A percentile compares a stretch with the other conserved stretches of the same genome.
Conservation (phyloP, 192 early-diverging fungal genomes). For the Pilaira anomala region DNA sequence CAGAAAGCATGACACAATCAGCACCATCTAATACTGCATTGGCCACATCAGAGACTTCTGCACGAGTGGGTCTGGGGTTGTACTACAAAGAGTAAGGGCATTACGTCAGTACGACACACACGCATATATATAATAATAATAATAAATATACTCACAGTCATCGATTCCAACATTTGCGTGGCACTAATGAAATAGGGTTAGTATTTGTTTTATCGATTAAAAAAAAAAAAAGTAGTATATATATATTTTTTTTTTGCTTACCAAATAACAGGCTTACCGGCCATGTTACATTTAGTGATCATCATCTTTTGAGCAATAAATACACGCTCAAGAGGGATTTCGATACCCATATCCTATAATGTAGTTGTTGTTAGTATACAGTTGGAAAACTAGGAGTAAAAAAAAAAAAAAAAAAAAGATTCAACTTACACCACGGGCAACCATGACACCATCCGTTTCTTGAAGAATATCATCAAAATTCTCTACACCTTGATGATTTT, state of each 20-base stretch:
- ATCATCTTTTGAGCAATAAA: slow-evolving; percentile 98
- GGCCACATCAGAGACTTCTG: slow-evolving; percentile 97
- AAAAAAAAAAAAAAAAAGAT: too few species aligned
- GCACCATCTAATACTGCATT: slow-evolving; percentile 97
- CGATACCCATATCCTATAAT: slow-evolving; percentile 83
- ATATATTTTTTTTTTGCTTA: slow-evolving; percentile 22
- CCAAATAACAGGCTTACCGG: slow-evolving; percentile 94
- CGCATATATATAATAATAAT: slow-evolving; percentile 10
- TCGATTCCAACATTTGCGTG: slow-evolving; percentile 98
- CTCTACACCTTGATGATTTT: slow-evolving; percentile 94
- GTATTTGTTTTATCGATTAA: background rate
- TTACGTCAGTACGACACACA: background rate
- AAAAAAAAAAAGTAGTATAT: background rate
- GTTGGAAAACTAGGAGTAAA: background rate
- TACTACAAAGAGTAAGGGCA: slow-evolving; percentile 37
- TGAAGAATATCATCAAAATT: slow-evolving; percentile 98
- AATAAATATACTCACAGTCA: slow-evolving; percentile 60
- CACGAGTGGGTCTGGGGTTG: slow-evolving; percentile 98
- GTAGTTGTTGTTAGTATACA: too few species aligned
- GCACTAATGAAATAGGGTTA: slow-evolving; percentile 51
- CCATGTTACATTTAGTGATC: slow-evolving; percentile 96
- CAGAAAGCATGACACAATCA: slow-evolving; percentile 98
- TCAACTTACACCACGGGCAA: slow-evolving; percentile 78
- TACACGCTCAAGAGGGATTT: slow-evolving; percentile 91
- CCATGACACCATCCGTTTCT: slow-evolving; percentile 96